Evolutionary conservation across 1,139 yeast species (phyloP), one percentile per base, ranked within the genome.

Genomic region (Pneumocystis oryctolagi): DNA sequence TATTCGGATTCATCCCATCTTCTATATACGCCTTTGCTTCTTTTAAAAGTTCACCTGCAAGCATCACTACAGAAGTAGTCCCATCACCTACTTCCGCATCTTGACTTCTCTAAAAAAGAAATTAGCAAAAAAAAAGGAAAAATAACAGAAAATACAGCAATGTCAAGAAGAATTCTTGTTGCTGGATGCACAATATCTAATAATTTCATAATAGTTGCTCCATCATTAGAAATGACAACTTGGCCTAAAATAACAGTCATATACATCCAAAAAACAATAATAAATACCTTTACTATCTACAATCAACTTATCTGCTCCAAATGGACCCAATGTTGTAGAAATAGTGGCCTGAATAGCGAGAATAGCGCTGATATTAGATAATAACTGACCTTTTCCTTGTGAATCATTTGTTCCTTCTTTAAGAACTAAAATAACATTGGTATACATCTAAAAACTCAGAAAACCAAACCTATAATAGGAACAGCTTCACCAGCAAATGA

Each of bases 1-100:
- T 81, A 72, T 89, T 95, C 4, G 97, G 84, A 34, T 96, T 87
- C 67, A 92, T 88, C 55, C 97, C 97, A 75, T 92, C 98, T 75
- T 92, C 98, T 66, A 92, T 88, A 71, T 90, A 92, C 47, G 82
- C 76, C 73, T 89, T 89, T 69, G 94, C 84, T 74, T 92, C 97
- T 73, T 89, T 89, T 75, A 92, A 80, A 67, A 92, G 80, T 75
- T 92, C 98, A 64, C 97, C 97, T 1, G 98, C 97, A 68, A 92
- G 76, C 60, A 92, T 81, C 0, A 97, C 89, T 16, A 94, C 98
- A 57, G 96, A 85, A 0, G 98, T 92, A 57, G 99, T 92, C 68
- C 99, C 99, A 74, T 92, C 99, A 67, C 99, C 99, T 64, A 92
- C 97, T 75, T 92, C 99, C 30, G 97, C 96, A 75, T 92, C 99